Percentiles rank a stretch among this genome's conserved stretches.
These are phyloP conservation scores for Penicillium sp. DNA, from an alignment of 2,329 filamentous ascomycete genomes.

Conservation along the genomic window DNA sequence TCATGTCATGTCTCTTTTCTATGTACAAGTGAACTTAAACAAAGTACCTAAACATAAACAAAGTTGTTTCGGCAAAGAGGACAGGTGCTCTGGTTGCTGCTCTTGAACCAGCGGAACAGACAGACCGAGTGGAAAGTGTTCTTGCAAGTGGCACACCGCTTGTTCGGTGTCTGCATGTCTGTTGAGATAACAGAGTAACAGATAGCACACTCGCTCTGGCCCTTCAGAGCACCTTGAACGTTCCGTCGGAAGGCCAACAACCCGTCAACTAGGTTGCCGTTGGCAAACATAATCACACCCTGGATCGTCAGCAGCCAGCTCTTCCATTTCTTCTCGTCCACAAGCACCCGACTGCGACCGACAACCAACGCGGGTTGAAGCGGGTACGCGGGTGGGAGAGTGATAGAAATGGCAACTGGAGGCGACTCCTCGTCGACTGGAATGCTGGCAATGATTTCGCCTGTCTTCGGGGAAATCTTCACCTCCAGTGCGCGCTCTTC, in stretches of 20 bases:
- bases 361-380: conserved; percentile 74
- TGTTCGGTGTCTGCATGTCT: conserved; percentile 87
- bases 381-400: conserved; percentile 77
- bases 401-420: conserved; percentile 76
- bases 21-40: conserved; percentile 9
- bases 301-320: conserved; percentile 85
- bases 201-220: conserved; percentile 92
- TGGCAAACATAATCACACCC: conserved; percentile 89
- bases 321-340: conserved; percentile 89
- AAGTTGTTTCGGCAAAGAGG: conserved; percentile 91
- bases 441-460: conserved; percentile 80
- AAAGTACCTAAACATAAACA: conserved; percentile 48
- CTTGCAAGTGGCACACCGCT: conserved; percentile 87
- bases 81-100: conserved; percentile 85
- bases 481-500: conserved; percentile 58
- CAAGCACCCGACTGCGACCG: conserved; percentile 77
- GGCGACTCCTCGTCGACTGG: conserved; percentile 84
- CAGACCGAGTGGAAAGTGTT: conserved; percentile 89
- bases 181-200: conserved; percentile 92
- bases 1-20: conserved; percentile 14
- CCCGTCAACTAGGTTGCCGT: conserved; percentile 84
- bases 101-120: conserved; percentile 96
- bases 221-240: conserved; percentile 82
- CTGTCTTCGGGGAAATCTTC: conserved; percentile 67
- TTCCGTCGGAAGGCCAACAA: conserved; percentile 82